Evolutionary conservation across 2,329 filamentous ascomycete species (phyloP), one percentile per base, ranked within the genome.

Genomic region (Fusarium denticulatum): DNA sequence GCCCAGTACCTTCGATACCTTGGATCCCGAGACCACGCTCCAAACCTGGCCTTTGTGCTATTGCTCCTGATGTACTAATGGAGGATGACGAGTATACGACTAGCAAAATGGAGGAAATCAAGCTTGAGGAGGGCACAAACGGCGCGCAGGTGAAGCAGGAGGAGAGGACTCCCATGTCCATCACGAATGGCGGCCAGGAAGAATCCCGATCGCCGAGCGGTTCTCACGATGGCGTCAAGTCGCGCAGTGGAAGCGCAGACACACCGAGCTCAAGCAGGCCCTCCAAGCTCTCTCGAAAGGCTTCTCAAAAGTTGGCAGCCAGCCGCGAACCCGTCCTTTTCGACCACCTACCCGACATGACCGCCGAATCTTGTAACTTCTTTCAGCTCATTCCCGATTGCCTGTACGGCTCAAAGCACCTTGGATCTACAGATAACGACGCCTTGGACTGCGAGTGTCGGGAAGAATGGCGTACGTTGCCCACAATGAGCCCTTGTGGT

Each of bases 381-480:
- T 99, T 99, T 78, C 90, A 94, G 75, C 86, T 96, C 58, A 95
- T 99, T 72, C 86, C 91, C 59, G 90, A 94, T 76, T 98, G 96
- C 82, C 92, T 93, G 39, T 99, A 99, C 83, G 94, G 94, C 60
- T 94, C 95, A 74, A 98, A 97, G 82, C 90, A 93, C 75, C 91
- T 98, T 84, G 96, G 96, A 59, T 93, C 92, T 74, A 97, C 96
- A 32, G 96, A 98, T 79, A 93, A 95, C 84, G 96, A 93, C 83
- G 86, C 94, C 68, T 88, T 98, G 82, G 96, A 98, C 83, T 99
- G 96, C 84, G 96, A 99, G 81, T 99, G 96, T 83, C 87, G 89
- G 76, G 94, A 97, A 84, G 94, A 98, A 85, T 98, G 94, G 93
- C 92, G 96, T 98, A 92, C 87, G 95, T 88, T 24, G 32, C 37